Percentiles rank a stretch among this genome's conserved stretches.
Conservation (phyloP, 2,329 filamentous ascomycete species). For the Diaporthe vaccinii region DNA sequence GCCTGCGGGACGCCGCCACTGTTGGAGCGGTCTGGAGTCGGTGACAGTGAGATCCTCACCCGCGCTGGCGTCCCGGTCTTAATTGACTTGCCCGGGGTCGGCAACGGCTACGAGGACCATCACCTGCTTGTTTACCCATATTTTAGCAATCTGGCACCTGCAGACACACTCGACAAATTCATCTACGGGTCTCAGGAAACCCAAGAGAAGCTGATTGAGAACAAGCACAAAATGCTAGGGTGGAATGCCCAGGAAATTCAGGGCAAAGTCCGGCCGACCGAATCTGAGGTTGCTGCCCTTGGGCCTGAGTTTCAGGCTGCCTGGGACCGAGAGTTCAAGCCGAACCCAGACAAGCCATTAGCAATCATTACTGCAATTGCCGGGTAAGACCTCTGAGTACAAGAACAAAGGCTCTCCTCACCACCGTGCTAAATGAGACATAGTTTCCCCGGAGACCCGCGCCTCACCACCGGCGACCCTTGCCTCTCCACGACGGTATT, state of each 20-base stretch:
- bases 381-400: background rate
- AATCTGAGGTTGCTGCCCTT: conserved; percentile 43
- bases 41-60: conserved; percentile 60
- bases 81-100: conserved; percentile 65
- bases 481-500: conserved; percentile 21
- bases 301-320: conserved; percentile 44
- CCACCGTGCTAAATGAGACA: background rate
- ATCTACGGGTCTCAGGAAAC: background rate
- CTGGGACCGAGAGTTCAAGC: conserved; percentile 45
- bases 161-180: conserved; percentile 17
- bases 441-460: conserved; percentile 22
- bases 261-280: conserved; percentile 45
- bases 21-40: conserved; percentile 65
- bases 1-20: conserved; percentile 58
- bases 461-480: conserved; percentile 10
- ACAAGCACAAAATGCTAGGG: conserved; percentile 42
- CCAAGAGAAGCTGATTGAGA: conserved; percentile 40
- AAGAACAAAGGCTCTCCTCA: background rate
- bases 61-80: conserved; percentile 60
- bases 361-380: conserved; percentile 34
- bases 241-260: conserved; percentile 45
- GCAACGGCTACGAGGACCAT: conserved; percentile 62
- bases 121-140: conserved; percentile 31
- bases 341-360: conserved; percentile 44
- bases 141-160: background rate